Conservation (phyloP, 176 grass and related monocot genomes). For the Ananas comosus region DNA sequence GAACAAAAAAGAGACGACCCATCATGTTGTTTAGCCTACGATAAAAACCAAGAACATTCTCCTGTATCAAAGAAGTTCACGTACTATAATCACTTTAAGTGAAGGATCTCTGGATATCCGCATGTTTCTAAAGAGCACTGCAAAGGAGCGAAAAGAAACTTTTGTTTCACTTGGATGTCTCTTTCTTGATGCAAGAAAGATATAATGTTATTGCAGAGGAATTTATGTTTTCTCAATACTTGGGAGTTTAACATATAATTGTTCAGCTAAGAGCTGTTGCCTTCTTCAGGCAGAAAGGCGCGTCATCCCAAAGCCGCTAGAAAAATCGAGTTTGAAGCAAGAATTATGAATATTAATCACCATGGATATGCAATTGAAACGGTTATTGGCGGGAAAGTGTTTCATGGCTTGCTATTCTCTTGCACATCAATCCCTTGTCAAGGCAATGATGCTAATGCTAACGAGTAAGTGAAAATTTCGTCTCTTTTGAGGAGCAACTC, state of each 20-base stretch:
- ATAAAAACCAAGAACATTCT: not conserved
- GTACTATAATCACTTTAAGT: not conserved
- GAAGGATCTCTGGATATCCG: not conserved
- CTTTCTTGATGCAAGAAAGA: not conserved
- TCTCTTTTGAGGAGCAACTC: not conserved
- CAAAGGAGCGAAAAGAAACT: too few relatives aligned
- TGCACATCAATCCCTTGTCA: conserved; percentile 10
- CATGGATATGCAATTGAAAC: conserved; percentile 24
- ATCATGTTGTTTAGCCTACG: too few relatives aligned
- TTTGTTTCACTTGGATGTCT: too few relatives aligned
- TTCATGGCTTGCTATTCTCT: conserved; percentile 25
- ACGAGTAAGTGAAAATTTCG: conserved; percentile 2
- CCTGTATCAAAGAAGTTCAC: not conserved
- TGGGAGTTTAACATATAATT: not conserved
- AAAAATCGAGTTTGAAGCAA: conserved; percentile 18
- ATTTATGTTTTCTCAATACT: not conserved
- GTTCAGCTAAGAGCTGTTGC: not conserved
- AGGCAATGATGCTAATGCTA: conserved; percentile 6
- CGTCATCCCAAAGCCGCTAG: not conserved
- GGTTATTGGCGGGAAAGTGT: conserved; percentile 18
- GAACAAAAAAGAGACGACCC: too few relatives aligned
- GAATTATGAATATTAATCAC: conserved; percentile 13
- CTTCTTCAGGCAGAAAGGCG: not conserved
- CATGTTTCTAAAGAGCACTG: not conserved
- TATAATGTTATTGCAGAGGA: not conserved